Conservation (phyloP, 1,139 yeast species). For the Williopsis jadinii region DNA sequence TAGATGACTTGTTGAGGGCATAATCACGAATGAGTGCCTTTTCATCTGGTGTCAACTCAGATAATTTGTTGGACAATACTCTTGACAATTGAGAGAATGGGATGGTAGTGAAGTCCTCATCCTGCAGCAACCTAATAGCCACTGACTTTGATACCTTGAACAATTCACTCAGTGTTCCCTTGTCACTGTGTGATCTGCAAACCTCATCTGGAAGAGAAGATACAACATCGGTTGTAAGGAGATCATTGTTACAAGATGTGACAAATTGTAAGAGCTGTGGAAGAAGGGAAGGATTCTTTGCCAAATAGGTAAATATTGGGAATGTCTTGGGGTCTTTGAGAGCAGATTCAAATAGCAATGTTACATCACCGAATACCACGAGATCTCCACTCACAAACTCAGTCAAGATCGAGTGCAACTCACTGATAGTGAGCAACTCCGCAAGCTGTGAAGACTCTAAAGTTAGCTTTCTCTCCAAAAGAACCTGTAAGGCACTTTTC, state of each 20-base stretch:
- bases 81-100: constrained; percentile 12
- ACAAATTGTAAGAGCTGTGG: constrained; percentile 9
- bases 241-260: constrained; percentile 1
- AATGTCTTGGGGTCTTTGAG: constrained; percentile 2
- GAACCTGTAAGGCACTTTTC: constrained; percentile 5
- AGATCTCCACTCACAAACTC: constrained; percentile 10
- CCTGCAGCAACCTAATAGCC: constrained; percentile 11
- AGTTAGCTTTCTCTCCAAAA: constrained; percentile 11
- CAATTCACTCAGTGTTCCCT: constrained; percentile 1
- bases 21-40: constrained; percentile 17
- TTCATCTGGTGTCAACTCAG: constrained; percentile 17
- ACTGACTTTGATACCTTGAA: constrained; percentile 9
- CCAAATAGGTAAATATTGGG: constrained; percentile 6
- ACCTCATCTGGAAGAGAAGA: constrained; percentile 8
- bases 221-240: constrained; percentile 14
- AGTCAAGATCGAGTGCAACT: constrained; percentile 3
- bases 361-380: constrained; percentile 12
- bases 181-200: neutral
- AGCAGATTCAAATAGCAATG: constrained; percentile 4
- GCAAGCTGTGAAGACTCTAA: constrained; percentile 8
- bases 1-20: constrained; percentile 19
- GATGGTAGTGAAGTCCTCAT: constrained; percentile 13
- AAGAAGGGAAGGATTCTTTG: constrained; percentile 1
- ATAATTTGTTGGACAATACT: constrained; percentile 10
- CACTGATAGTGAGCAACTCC: neutral